Percentiles rank a stretch among this genome's conserved stretches.
These are phyloP conservation scores for Cadophora luteo-olivacea DNA, from an alignment of 2,329 filamentous ascomycete species.

Conservation along the genomic window DNA sequence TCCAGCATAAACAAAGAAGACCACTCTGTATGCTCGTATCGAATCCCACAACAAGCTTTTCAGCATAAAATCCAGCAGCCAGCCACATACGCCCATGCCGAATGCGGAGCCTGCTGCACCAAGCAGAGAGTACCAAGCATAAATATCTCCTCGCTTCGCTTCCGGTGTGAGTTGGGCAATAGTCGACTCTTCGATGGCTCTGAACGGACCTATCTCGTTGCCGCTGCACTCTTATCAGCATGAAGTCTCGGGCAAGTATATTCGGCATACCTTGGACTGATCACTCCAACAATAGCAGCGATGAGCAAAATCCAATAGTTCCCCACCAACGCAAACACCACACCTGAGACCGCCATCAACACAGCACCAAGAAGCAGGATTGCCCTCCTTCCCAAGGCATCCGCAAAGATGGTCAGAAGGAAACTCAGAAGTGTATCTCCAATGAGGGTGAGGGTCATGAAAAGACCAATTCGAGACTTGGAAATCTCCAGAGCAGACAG, in stretches of 20 bases:
- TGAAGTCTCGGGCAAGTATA: not conserved
- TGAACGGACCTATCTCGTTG: constrained; percentile 68
- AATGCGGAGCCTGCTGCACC: constrained; percentile 66
- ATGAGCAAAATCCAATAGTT: constrained; percentile 64
- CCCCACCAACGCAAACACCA: constrained; percentile 57
- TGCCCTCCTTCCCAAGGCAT: constrained; percentile 59
- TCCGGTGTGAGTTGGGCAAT: constrained; percentile 60
- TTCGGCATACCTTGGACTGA: constrained; percentile 56
- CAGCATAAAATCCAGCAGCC: constrained; percentile 60
- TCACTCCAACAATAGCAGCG: constrained; percentile 65
- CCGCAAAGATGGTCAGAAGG: constrained; percentile 62
- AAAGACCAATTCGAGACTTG: constrained; percentile 61
- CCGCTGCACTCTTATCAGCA: constrained; percentile 49
- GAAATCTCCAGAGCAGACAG: constrained; percentile 57
- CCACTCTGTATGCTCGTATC: constrained; percentile 56
- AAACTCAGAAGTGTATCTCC: constrained; percentile 66
- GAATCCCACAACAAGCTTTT: constrained; percentile 51
- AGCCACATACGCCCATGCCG: constrained; percentile 65
- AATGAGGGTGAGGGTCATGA: constrained; percentile 68
- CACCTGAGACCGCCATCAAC: constrained; percentile 62
- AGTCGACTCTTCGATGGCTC: constrained; percentile 66
- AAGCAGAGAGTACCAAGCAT: constrained; percentile 65
- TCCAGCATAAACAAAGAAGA: constrained; percentile 63
- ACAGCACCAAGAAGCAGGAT: constrained; percentile 59
- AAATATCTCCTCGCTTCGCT: constrained; percentile 58